Evolutionary conservation across 2,329 filamentous ascomycete species (phyloP), one percentile per base, ranked within the genome.

Genomic region (Ophiocordyceps camponoti-leonardi): DNA sequence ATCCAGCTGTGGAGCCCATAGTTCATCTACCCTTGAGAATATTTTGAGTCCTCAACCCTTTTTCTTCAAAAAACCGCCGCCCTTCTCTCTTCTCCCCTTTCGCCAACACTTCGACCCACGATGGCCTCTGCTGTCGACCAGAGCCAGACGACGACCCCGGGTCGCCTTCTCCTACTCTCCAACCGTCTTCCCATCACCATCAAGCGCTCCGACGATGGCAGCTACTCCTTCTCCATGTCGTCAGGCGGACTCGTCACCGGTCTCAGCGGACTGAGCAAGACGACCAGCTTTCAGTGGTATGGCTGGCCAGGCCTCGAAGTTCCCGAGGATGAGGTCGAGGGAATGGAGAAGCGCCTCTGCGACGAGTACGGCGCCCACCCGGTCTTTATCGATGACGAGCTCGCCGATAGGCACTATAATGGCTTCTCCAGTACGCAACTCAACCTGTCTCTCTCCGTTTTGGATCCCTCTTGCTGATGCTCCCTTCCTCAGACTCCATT

Each of bases 181-280:
- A 98, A 98, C 62, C 85, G 92, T 46, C 74, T 96, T 40, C 90
- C 92, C 48, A 93, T 96, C 62, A 96, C 90, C 51, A 94, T 96
- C 67, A 95, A 95, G 68, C 82, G 86, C 53, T 82, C 82, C 45
- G 86, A 92, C 45, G 86, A 94, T 70, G 88, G 86, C 56, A 82
- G 83, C 61, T 98, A 94, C 68, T 77, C 81, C 58, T 94, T 94
- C 64, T 86, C 83, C 61, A 94, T 95, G 85, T 96, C 90, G 42
- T 96, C 92, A 2, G 92, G 92, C 47, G 92, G 92, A 39, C 76
- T 98, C 39, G 92, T 96, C 56, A 94, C 86, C 44, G 92, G 92
- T 19, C 72, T 98, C 49, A 94, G 86, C 53, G 92, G 92, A 23
- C 68, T 96, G 48, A 82, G 85, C 56, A 95, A 95, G 66, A 83